Conservation (phyloP, 768 basidiomycete species). For the Dictyophora rubrovolvata region DNA sequence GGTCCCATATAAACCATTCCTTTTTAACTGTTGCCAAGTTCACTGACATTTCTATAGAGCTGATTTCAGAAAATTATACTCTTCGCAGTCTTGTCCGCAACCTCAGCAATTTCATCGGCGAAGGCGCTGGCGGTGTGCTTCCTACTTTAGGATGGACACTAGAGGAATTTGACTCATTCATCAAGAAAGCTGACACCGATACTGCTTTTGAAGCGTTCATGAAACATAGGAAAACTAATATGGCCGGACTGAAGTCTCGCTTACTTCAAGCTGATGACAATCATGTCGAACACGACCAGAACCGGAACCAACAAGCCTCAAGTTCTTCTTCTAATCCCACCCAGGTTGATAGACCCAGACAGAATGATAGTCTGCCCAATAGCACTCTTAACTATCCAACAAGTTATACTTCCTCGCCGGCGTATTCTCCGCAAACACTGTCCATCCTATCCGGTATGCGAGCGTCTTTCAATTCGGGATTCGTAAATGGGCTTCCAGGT, state of each 20-base stretch:
- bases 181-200: constrained; percentile 85
- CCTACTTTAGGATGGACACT: constrained; percentile 72
- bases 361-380: not conserved
- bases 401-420: not conserved
- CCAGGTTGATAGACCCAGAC: constrained; percentile 37
- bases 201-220: constrained; percentile 89
- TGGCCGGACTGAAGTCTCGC: not conserved
- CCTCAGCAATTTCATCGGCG: constrained; percentile 75
- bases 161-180: constrained; percentile 67
- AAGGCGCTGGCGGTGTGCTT: constrained; percentile 70
- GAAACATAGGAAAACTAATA: constrained; percentile 39
- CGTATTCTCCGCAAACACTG: no score
- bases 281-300: constrained; percentile 40
- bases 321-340: constrained; percentile 3
- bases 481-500: not conserved
- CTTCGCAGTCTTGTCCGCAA: constrained; percentile 70
- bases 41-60: constrained; percentile 33
- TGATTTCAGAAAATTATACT: constrained; percentile 84
- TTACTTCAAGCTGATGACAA: constrained; percentile 16
- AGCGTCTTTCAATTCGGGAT: not conserved
- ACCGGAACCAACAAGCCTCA: constrained; percentile 13
- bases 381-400: not conserved
- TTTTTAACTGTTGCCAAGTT: not conserved
- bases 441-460: not conserved
- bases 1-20: constrained; percentile 28